Conservation (phyloP, 108 stramenopile species). For the Pseudonitzschia pungens region DNA sequence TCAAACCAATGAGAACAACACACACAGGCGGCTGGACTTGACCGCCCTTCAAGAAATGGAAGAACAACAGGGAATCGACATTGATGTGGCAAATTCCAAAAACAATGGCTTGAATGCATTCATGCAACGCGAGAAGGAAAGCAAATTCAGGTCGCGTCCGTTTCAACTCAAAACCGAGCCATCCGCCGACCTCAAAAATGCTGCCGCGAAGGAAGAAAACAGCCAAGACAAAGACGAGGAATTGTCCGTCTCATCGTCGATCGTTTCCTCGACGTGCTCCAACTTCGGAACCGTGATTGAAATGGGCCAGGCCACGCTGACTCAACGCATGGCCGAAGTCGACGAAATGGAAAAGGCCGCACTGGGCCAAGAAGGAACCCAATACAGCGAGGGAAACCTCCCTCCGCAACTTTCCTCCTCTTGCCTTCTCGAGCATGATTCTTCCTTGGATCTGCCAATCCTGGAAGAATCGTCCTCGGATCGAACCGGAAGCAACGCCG, state of each 20-base stretch:
- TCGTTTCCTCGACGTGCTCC: constrained; percentile 49
- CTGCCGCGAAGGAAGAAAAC: constrained; percentile 17
- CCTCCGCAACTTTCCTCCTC: not conserved
- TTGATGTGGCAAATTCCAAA: no score
- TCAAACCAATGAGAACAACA: not conserved
- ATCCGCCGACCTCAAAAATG: not conserved
- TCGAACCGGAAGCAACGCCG: not conserved
- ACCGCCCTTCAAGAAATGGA: constrained; percentile 14
- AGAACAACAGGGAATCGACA: not conserved
- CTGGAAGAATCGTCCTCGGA: constrained; percentile 16
- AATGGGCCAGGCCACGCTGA: constrained; percentile 13
- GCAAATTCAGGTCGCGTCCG: not conserved
- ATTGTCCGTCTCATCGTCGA: constrained; percentile 26
- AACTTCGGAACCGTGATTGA: constrained; percentile 60
- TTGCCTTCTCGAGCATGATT: not conserved
- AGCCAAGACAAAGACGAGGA: not conserved
- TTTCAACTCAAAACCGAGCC: not conserved
- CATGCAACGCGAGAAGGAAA: not conserved
- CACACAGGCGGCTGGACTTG: constrained; percentile 7
- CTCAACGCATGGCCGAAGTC: constrained; percentile 32
- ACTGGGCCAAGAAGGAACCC: constrained; percentile 19
- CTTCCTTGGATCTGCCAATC: constrained; percentile 3
- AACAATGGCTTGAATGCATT: not conserved
- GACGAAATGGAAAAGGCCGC: constrained; percentile 43
- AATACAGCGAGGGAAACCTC: not conserved